These are phyloP conservation scores for Aspergillus cristatus DNA, from an alignment of 495 filamentous ascomycete species.

Conservation along the genomic window DNA sequence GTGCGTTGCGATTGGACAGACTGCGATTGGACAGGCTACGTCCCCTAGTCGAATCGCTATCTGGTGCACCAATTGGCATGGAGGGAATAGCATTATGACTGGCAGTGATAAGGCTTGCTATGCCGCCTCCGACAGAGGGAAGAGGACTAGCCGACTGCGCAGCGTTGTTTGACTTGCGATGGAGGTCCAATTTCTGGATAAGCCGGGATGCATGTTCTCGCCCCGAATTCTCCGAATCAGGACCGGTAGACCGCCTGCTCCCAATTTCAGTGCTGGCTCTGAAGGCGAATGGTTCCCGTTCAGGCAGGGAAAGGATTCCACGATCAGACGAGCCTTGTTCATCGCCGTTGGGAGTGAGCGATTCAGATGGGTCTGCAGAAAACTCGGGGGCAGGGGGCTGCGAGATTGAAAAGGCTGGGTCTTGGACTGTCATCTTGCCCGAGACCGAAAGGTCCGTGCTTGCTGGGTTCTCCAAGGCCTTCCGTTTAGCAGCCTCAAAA, in stretches of 20 bases:
- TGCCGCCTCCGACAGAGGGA: slow-evolving; percentile 51
- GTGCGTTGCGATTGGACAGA: slow-evolving; percentile 28
- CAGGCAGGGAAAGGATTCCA: slow-evolving; percentile 58
- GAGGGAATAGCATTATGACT: slow-evolving; percentile 70
- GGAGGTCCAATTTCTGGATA: slow-evolving; percentile 86
- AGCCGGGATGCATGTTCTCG: slow-evolving; percentile 68
- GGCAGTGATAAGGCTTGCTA: slow-evolving; percentile 78
- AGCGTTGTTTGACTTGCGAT: slow-evolving; percentile 61
- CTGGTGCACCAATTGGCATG: slow-evolving; percentile 23
- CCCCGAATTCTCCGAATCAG: slow-evolving; percentile 50
- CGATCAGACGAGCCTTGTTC: slow-evolving; percentile 48
- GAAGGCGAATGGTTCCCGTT: slow-evolving; percentile 44
- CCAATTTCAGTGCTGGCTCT: slow-evolving; percentile 67
- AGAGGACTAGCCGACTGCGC: slow-evolving; percentile 25
- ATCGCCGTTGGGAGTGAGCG: slow-evolving; percentile 51
- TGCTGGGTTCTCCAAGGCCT: slow-evolving; percentile 70
- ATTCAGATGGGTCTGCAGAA: slow-evolving; percentile 65
- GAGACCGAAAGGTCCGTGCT: slow-evolving; percentile 52
- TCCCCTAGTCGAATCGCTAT: slow-evolving; percentile 21
- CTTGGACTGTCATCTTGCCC: slow-evolving; percentile 45
- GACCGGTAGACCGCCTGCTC: slow-evolving; percentile 35
- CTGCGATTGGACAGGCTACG: slow-evolving; percentile 25
- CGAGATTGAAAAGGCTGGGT: slow-evolving; percentile 88
- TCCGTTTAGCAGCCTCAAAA: slow-evolving; percentile 88
- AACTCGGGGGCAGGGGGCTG: slow-evolving; percentile 84